Evolutionary conservation across 176 grass and related monocot species (phyloP).

Genomic region (Hyparrhenia diplandra): DNA sequence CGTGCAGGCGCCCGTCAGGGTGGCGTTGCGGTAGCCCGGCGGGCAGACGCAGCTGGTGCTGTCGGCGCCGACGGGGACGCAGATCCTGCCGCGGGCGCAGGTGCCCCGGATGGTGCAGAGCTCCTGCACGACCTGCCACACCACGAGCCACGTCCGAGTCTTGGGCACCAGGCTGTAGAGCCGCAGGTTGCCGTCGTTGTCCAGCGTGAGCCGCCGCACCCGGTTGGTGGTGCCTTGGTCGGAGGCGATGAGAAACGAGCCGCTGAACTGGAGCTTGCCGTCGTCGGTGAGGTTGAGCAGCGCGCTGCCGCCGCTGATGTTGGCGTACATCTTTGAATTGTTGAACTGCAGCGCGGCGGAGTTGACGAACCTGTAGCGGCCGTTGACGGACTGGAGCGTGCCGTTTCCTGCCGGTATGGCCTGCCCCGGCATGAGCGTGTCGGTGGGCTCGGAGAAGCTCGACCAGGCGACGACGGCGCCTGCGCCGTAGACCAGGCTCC

Average conservation of each 20-base stretch:
- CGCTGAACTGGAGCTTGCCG: constrained; percentile 16
- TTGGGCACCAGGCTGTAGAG: constrained; percentile 51
- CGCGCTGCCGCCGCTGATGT: not conserved
- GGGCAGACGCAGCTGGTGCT: constrained; percentile 54
- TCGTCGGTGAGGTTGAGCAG: constrained; percentile 38
- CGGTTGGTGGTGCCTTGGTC: constrained; percentile 14
- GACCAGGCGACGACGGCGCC: constrained; percentile 23
- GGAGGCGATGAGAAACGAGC: constrained; percentile 22
- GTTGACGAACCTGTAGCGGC: constrained; percentile 25
- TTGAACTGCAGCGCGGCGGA: constrained; percentile 12
- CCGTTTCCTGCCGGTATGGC: not conserved
- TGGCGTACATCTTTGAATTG: not conserved
- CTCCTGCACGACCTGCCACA: constrained; percentile 79
- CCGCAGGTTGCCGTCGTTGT: constrained; percentile 70
- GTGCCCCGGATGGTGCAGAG: constrained; percentile 66
- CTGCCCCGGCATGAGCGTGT: constrained; percentile 72
- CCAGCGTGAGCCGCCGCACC: constrained; percentile 67
- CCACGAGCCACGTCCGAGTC: not conserved
- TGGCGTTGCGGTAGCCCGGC: constrained; percentile 47
- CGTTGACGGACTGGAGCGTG: constrained; percentile 27
- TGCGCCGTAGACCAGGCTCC: constrained; percentile 16
- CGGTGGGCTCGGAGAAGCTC: constrained; percentile 29
- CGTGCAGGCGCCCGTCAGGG: not conserved
- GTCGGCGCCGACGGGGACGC: constrained; percentile 51
- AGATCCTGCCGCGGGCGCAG: constrained; percentile 48